Conservation (phyloP, 768 basidiomycete species). For the Pseudohyphozyma bogoriensis region DNA sequence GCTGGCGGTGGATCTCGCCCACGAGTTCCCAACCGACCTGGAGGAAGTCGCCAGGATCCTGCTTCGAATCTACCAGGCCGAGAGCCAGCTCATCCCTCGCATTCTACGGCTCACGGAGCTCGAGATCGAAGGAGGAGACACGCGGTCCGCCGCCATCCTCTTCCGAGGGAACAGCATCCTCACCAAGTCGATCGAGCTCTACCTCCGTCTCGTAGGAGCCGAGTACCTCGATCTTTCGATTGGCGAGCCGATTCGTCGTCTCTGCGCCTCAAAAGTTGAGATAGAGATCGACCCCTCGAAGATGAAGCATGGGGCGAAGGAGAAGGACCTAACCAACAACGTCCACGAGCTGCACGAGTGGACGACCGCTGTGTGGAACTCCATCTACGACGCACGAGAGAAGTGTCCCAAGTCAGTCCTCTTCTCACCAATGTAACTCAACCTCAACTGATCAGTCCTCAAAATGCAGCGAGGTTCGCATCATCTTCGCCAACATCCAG, state of each 20-base stretch:
- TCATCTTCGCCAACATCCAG: conserved; percentile 32
- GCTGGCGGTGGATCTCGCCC: conserved; percentile 58
- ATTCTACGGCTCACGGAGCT: conserved; percentile 58
- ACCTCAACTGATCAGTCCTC: background rate
- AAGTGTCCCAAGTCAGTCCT: conserved; percentile 48
- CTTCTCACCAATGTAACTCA: background rate
- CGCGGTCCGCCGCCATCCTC: conserved; percentile 45
- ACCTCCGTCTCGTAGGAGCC: conserved; percentile 73
- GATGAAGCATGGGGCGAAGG: conserved; percentile 13
- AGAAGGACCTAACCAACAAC: conserved; percentile 52
- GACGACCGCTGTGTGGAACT: conserved; percentile 70
- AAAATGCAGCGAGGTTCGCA: conserved; percentile 29
- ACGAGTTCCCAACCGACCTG: conserved; percentile 55
- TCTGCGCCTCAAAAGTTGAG: conserved; percentile 61
- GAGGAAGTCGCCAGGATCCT: conserved; percentile 50
- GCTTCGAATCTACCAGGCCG: conserved; percentile 46
- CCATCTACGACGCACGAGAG: conserved; percentile 61
- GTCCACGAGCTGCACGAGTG: conserved; percentile 62
- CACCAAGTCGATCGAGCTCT: conserved; percentile 60
- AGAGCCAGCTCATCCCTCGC: conserved; percentile 52
- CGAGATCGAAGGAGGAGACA: conserved; percentile 60
- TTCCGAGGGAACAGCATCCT: conserved; percentile 53
- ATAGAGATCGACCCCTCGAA: conserved; percentile 75
- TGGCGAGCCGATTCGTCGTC: conserved; percentile 55
- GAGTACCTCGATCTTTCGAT: conserved; percentile 70